Percentiles rank a stretch among this genome's conserved stretches.
These are phyloP conservation scores for Ustilago loliicola DNA, from an alignment of 1,284 basidiomycete genomes.

Conservation along the genomic window DNA sequence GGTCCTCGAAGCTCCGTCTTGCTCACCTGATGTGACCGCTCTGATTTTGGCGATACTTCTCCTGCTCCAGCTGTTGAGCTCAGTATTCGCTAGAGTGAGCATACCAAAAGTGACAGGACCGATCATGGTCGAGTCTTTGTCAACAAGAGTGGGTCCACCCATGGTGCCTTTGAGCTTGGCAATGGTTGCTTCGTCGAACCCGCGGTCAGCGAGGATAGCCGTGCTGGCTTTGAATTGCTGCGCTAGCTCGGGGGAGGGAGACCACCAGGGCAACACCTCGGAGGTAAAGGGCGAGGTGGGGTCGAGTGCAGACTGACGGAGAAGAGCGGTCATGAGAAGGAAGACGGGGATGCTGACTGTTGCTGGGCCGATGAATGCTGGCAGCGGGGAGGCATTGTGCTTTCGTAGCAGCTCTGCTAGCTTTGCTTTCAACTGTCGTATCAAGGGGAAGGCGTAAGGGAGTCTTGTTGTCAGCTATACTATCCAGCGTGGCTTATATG, in stretches of 20 bases:
- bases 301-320: slow-evolving; percentile 56
- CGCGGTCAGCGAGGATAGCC: slow-evolving; percentile 60
- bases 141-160: slow-evolving; percentile 63
- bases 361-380: slow-evolving; percentile 58
- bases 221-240: slow-evolving; percentile 55
- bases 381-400: slow-evolving; percentile 60
- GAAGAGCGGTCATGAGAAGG: slow-evolving; percentile 55
- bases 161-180: slow-evolving; percentile 53
- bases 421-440: slow-evolving; percentile 37
- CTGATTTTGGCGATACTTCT: slow-evolving; percentile 41
- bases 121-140: slow-evolving; percentile 61
- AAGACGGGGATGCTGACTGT: slow-evolving; percentile 64
- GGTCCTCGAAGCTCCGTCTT: slow-evolving; percentile 32
- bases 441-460: neutral
- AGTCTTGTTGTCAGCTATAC: too few relatives aligned
- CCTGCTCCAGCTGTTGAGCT: slow-evolving; percentile 60
- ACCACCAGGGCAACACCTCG: slow-evolving; percentile 67
- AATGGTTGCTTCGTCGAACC: slow-evolving; percentile 55
- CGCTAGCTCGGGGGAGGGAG: slow-evolving; percentile 56
- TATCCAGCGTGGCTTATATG: neutral
- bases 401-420: slow-evolving; percentile 51
- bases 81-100: slow-evolving; percentile 62
- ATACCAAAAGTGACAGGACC: slow-evolving; percentile 64
- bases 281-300: slow-evolving; percentile 44
- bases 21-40: slow-evolving; percentile 19